A percentile compares a stretch with the other conserved stretches of the same genome.
phyloP scores from a whole-genome alignment of 192 early-diverging fungal genomes.

The Kappamyces sp. region DNA sequence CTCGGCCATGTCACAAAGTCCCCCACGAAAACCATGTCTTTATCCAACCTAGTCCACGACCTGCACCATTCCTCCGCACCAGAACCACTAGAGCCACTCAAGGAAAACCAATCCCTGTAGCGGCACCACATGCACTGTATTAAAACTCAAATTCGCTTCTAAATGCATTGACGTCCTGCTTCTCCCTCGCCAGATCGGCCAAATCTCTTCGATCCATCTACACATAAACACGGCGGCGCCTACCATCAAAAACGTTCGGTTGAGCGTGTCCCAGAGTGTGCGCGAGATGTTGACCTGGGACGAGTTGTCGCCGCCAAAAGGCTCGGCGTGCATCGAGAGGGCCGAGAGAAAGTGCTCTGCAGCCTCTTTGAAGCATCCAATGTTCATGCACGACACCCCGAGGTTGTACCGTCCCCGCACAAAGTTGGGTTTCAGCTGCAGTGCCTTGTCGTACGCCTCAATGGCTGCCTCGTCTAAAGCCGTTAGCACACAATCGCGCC shows the following conservation, averaged over 20 bases:
- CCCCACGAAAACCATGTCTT: too few species aligned
- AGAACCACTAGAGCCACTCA: too few species aligned
- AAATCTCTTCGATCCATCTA: conserved; percentile 35
- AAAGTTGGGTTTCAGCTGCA: conserved; percentile 86
- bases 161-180: conserved; percentile 26
- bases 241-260: conserved; percentile 29
- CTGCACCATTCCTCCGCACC: too few species aligned
- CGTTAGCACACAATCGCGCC: conserved; percentile 2
- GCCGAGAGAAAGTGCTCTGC: conserved; percentile 85
- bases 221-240: neutral
- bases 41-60: too few species aligned
- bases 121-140: neutral
- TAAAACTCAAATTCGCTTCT: conserved; percentile 39
- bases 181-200: conserved; percentile 24
- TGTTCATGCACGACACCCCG: conserved; percentile 81
- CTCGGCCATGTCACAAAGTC: too few species aligned
- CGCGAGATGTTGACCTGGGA: conserved; percentile 18
- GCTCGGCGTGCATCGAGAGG: conserved; percentile 59
- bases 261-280: conserved; percentile 34
- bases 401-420: conserved; percentile 93
- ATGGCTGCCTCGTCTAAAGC: conserved; percentile 56
- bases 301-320: conserved; percentile 1
- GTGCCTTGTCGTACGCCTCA: conserved; percentile 83
- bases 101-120: too few species aligned
- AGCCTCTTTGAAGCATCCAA: conserved; percentile 80